Conservation (phyloP, 768 basidiomycete species). For the Suillus occidentalis region DNA sequence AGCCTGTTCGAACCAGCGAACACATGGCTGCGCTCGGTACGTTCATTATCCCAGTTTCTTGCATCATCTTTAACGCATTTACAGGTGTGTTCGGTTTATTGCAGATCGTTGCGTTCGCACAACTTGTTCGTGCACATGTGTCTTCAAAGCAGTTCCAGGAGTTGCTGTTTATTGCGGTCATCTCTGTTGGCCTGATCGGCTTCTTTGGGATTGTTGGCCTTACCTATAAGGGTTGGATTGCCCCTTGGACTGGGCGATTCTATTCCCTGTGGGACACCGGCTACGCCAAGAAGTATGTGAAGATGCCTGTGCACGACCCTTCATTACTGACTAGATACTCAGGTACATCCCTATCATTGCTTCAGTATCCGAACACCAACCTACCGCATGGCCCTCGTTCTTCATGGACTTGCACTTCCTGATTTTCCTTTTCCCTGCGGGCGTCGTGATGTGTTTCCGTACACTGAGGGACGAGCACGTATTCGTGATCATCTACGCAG, state of each 20-base stretch:
- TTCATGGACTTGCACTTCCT: constrained; percentile 99
- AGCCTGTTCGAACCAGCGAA: constrained; percentile 95
- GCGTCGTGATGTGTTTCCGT: constrained; percentile 91
- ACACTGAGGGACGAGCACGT: constrained; percentile 94
- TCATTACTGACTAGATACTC: constrained; percentile 10
- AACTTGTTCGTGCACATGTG: constrained; percentile 85
- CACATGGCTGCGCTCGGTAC: constrained; percentile 97
- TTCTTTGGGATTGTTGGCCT: constrained; percentile 71
- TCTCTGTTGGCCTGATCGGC: constrained; percentile 71
- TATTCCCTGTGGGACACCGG: constrained; percentile 99
- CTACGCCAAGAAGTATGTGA: constrained; percentile 89
- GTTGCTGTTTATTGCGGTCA: constrained; percentile 68
- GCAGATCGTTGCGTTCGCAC: constrained; percentile 92
- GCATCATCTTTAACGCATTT: constrained; percentile 7
- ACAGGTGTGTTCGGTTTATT: constrained; percentile 92
- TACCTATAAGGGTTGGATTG: constrained; percentile 93
- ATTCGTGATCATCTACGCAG: constrained; percentile 97
- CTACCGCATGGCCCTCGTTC: constrained; percentile 99
- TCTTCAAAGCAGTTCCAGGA: constrained; percentile 91
- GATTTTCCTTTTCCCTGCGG: constrained; percentile 97
- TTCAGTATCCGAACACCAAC: constrained; percentile 98
- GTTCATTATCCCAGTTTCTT: constrained; percentile 8
- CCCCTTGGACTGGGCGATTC: constrained; percentile 99
- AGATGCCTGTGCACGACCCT: constrained; percentile 1
- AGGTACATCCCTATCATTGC: constrained; percentile 98